These are phyloP conservation scores for Jaminaea rosea DNA, from an alignment of 1,284 basidiomycete genomes.

Conservation along the genomic window DNA sequence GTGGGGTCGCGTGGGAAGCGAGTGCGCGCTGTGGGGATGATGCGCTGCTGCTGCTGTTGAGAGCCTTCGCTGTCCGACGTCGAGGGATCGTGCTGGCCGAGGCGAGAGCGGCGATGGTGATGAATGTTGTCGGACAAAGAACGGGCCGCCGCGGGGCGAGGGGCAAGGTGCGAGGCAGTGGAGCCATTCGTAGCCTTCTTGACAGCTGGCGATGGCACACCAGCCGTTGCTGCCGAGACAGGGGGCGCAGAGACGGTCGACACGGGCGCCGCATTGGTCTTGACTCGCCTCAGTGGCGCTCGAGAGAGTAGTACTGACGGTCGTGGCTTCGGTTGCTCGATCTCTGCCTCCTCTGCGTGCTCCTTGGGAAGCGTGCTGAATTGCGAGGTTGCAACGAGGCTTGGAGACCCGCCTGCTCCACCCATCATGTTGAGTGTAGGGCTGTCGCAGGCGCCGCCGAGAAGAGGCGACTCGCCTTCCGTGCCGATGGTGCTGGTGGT, in stretches of 20 bases:
- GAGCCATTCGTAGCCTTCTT: not conserved
- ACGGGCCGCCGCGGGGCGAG: not conserved
- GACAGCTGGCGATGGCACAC: too few relatives aligned
- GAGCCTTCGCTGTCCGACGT: slow-evolving; percentile 1
- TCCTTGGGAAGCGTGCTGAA: too few relatives aligned
- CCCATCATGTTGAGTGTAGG: slow-evolving; percentile 23
- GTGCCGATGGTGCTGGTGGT: too few relatives aligned
- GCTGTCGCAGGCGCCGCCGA: slow-evolving; percentile 25
- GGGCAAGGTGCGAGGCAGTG: too few relatives aligned
- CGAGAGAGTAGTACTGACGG: too few relatives aligned
- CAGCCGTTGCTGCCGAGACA: not conserved
- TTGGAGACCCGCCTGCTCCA: not conserved
- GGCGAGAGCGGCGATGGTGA: slow-evolving; percentile 4
- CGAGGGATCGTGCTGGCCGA: slow-evolving; percentile 8
- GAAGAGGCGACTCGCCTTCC: slow-evolving; percentile 17
- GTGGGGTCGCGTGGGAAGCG: not conserved
- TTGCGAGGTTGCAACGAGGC: too few relatives aligned
- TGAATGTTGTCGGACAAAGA: not conserved
- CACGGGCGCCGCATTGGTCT: slow-evolving; percentile 10
- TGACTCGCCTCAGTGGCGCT: not conserved
- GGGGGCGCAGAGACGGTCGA: slow-evolving; percentile 14
- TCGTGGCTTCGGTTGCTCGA: too few relatives aligned
- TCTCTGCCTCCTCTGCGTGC: too few relatives aligned
- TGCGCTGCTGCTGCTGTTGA: not conserved
- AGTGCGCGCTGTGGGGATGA: not conserved